Evolutionary conservation across 495 filamentous ascomycete species (phyloP), one percentile per base, ranked within the genome.

Genomic region (Podospora pseudopauciseta): DNA sequence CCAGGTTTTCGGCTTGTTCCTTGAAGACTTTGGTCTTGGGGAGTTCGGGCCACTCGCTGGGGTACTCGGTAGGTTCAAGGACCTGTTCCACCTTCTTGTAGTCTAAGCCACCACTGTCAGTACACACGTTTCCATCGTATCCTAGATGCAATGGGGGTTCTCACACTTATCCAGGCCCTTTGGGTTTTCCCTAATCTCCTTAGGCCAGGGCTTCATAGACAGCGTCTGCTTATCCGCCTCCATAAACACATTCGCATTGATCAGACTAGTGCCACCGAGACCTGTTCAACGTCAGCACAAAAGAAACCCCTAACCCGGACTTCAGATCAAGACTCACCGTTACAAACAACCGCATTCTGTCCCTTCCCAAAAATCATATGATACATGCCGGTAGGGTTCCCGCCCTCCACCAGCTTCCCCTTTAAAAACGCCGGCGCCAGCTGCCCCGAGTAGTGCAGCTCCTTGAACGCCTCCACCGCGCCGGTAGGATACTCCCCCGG

Each of bases 211-310:
- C 23, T 82, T 80, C 75, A 87, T 76, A n/a, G 72, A 66, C 54
- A 90, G 73, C 2, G 84, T 87, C 9, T 76, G 74, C 65, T 82
- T 72, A 67, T 90, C 88, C 15, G 86, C 86, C 71, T 84, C 80
- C 54, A 90, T 79, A 62, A 89, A 90, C 6, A 91, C 86, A 74
- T 90, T 90, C 3, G 88, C 86, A 68, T 91, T 91, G 28, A 91
- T 82, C 5, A 91, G 76, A 70, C 85, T 88, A 20, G 87, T 87
- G 20, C 86, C 88, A 49, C 87, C 89, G 32, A 91, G 86, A 5
- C 85, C 86, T 87, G 60, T 11, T 34, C 27, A 23, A 20, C 2
- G 49, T 49, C 26, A 15, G 26, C 27, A 64, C 9, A 7, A 66
- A 58, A 13, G 13, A 28, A 13, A 27, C 23, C 23, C 23, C 23